Percentiles rank a stretch among this genome's conserved stretches.
Conservation (phyloP, 805 yeast genomes). For the Candida ipomoeae region DNA sequence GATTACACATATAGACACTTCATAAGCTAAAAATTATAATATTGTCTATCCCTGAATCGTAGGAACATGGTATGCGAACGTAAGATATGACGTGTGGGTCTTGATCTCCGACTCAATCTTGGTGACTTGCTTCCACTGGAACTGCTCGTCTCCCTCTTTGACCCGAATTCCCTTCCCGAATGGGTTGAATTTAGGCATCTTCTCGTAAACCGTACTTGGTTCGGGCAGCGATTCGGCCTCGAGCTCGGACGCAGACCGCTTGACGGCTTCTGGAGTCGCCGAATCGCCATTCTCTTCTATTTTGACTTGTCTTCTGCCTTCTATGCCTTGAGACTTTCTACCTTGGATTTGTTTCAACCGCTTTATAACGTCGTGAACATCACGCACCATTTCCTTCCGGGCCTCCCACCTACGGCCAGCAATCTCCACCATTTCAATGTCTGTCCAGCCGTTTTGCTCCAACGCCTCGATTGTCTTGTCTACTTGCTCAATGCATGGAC, state of each 20-base stretch:
- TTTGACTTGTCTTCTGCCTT: slow-evolving; percentile 44
- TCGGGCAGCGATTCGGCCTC: slow-evolving; percentile 12
- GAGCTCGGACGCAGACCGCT: slow-evolving; percentile 18
- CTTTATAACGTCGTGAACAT: slow-evolving; percentile 69
- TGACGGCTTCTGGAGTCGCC: slow-evolving; percentile 14
- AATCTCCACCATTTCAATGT: slow-evolving; percentile 89
- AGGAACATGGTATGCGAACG: slow-evolving; percentile 65
- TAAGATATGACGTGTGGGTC: slow-evolving; percentile 89
- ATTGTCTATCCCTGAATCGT: neutral
- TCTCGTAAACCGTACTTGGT: neutral
- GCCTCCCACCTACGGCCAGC: slow-evolving; percentile 85
- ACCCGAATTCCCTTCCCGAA: slow-evolving; percentile 88
- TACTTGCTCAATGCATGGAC: slow-evolving; percentile 98
- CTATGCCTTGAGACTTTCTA: slow-evolving; percentile 62
- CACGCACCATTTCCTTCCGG: slow-evolving; percentile 80
- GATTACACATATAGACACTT: neutral
- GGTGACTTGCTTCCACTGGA: slow-evolving; percentile 80
- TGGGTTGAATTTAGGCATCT: slow-evolving; percentile 56
- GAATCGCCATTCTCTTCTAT: slow-evolving; percentile 16
- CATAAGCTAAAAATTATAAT: neutral
- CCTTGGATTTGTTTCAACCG: slow-evolving; percentile 75
- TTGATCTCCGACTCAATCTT: slow-evolving; percentile 81
- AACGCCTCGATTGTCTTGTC: slow-evolving; percentile 76
- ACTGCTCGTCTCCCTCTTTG: slow-evolving; percentile 80
- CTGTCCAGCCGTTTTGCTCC: slow-evolving; percentile 73